These are phyloP conservation scores for Penicillium sp. DNA, from an alignment of 2,329 filamentous ascomycete species.

Conservation along the genomic window DNA sequence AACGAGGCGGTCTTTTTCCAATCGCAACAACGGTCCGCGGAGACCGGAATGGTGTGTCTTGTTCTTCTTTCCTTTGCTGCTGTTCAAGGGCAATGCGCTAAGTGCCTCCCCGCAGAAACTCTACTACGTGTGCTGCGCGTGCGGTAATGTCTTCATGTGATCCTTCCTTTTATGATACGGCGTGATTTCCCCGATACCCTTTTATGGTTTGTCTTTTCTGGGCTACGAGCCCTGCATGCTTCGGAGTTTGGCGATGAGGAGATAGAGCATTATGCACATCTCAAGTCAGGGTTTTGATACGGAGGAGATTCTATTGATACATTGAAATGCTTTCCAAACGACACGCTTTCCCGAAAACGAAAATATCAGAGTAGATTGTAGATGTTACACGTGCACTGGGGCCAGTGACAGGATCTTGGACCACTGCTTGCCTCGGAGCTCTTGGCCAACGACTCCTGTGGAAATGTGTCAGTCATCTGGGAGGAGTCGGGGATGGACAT, in stretches of 20 bases:
- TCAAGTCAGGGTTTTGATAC: no score
- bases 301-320: constrained; percentile 31
- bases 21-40: constrained; percentile 92
- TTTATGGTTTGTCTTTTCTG: constrained; percentile 13
- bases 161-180: constrained; percentile 18
- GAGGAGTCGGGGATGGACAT: neutral
- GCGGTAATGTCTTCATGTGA: constrained; percentile 74
- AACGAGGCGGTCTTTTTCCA: constrained; percentile 97
- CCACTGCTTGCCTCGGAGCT: constrained; percentile 91
- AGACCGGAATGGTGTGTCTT: constrained; percentile 89
- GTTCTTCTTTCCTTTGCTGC: constrained; percentile 7
- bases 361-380: constrained; percentile 23
- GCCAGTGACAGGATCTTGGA: constrained; percentile 97
- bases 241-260: constrained; percentile 13
- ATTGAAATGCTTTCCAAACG: constrained; percentile 31
- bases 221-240: constrained; percentile 14
- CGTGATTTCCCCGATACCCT: constrained; percentile 34
- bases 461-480: constrained; percentile 11
- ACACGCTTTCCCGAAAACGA: constrained; percentile 25
- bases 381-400: constrained; percentile 68
- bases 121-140: constrained; percentile 91
- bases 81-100: constrained; percentile 10
- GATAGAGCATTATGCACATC: neutral
- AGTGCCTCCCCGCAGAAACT: constrained; percentile 64
- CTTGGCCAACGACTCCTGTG: constrained; percentile 78